Evolutionary conservation across 2,329 filamentous ascomycete genomes (phyloP).

Genomic region (Cladosporium sp.): DNA sequence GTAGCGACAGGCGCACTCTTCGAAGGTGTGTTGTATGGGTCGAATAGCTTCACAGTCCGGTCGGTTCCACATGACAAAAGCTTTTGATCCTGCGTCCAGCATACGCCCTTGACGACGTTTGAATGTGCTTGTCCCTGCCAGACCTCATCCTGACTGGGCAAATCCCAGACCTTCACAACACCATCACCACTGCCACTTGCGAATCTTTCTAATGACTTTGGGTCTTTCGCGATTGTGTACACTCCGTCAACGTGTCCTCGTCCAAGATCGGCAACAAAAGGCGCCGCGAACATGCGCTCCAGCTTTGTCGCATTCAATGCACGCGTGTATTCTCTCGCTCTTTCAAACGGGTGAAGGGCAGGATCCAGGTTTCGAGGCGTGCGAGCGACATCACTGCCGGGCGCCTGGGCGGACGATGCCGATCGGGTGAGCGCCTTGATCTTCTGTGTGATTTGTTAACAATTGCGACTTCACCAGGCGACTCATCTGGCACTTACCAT

Average conservation of each 20-base stretch:
- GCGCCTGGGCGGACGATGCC: slow-evolving; percentile 64
- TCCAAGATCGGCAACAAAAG: slow-evolving; percentile 84
- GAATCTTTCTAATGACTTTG: slow-evolving; percentile 49
- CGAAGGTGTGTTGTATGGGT: slow-evolving; percentile 75
- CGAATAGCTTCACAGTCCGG: slow-evolving; percentile 84
- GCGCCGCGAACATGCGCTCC: slow-evolving; percentile 86
- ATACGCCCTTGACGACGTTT: slow-evolving; percentile 88
- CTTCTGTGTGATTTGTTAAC: slow-evolving; percentile 43
- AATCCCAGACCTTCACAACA: slow-evolving; percentile 89
- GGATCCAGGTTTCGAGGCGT: slow-evolving; percentile 76
- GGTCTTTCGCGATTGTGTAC: slow-evolving; percentile 53
- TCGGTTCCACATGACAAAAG: slow-evolving; percentile 86
- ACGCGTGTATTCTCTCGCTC: slow-evolving; percentile 80
- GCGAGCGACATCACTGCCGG: slow-evolving; percentile 66
- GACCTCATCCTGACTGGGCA: slow-evolving; percentile 70
- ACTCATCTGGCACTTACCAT: slow-evolving; percentile 4
- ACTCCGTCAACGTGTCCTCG: slow-evolving; percentile 87
- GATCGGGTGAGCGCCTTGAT: slow-evolving; percentile 69
- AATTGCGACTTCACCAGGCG: neutral
- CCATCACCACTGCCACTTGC: slow-evolving; percentile 89
- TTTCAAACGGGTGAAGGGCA: slow-evolving; percentile 84
- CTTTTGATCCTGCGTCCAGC: slow-evolving; percentile 84
- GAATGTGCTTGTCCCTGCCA: slow-evolving; percentile 85
- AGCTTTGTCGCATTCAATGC: slow-evolving; percentile 85
- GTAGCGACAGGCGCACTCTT: slow-evolving; percentile 75